Conservation (phyloP, 2,329 filamentous ascomycete genomes). For the Corinectria fuckeliana region DNA sequence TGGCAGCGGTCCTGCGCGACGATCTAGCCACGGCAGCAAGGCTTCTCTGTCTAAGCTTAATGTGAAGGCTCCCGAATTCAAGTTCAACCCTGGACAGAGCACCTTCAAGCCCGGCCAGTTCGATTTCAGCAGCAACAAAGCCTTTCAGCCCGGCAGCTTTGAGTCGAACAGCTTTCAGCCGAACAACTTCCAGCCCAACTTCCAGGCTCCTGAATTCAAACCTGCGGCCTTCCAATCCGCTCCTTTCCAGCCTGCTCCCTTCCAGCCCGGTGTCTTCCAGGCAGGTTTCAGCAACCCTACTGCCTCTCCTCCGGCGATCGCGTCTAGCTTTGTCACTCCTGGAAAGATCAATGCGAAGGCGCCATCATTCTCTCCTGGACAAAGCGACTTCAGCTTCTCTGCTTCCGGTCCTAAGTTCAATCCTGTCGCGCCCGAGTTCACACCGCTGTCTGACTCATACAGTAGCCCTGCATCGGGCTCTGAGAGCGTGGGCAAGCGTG, state of each 20-base stretch:
- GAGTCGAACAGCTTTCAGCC: background rate
- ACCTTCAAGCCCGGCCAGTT: constrained; percentile 35
- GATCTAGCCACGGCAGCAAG: constrained; percentile 68
- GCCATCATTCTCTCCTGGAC: constrained; percentile 73
- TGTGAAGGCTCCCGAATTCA: constrained; percentile 88
- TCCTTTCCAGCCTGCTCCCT: constrained; percentile 15
- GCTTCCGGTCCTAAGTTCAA: constrained; percentile 72
- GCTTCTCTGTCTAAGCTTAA: constrained; percentile 82
- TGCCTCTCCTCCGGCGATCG: constrained; percentile 24
- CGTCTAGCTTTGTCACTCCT: constrained; percentile 31
- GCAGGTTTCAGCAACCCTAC: constrained; percentile 38
- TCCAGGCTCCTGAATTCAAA: constrained; percentile 15
- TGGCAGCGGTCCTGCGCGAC: constrained; percentile 45
- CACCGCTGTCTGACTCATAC: constrained; percentile 62
- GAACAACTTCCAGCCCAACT: background rate
- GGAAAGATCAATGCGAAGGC: constrained; percentile 72
- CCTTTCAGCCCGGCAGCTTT: too few relatives aligned
- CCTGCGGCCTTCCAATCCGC: constrained; percentile 12
- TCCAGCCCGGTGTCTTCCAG: constrained; percentile 57
- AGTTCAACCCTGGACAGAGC: constrained; percentile 66
- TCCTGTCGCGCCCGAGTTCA: constrained; percentile 79
- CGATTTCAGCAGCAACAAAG: constrained; percentile 22
- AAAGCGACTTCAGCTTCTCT: constrained; percentile 72
- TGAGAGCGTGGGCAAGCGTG: constrained; percentile 50
- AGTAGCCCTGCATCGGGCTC: constrained; percentile 54